A percentile compares a stretch with the other conserved stretches of the same genome.
Conservation (phyloP, 2,329 filamentous ascomycete species). For the Aspergillus fumigatiaffinis region DNA sequence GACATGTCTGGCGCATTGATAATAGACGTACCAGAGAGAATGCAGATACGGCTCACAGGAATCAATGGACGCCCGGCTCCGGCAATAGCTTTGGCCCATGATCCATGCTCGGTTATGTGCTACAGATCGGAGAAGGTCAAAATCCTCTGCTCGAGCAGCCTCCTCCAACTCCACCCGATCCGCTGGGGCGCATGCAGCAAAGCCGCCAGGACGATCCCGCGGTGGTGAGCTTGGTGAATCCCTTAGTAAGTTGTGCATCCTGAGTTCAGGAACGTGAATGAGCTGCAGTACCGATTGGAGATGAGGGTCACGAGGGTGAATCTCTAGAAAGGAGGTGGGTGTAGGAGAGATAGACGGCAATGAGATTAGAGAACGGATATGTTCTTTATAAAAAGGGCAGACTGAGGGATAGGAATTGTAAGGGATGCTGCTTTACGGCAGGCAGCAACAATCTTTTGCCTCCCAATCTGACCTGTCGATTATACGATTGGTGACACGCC, state of each 20-base stretch:
- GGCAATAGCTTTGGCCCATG: neutral
- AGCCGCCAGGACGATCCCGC: neutral
- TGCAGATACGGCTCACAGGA: conserved; percentile 4
- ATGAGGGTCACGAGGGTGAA: neutral
- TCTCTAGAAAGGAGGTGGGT: neutral
- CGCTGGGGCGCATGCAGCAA: neutral
- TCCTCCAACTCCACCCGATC: neutral
- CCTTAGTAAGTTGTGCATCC: neutral
- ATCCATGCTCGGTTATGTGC: conserved; percentile 1
- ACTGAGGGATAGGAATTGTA: neutral
- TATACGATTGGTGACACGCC: neutral
- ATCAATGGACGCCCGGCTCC: neutral
- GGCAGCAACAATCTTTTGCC: neutral
- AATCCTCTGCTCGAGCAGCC: conserved; percentile 1
- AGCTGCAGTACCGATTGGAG: neutral
- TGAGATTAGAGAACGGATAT: neutral
- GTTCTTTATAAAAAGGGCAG: neutral
- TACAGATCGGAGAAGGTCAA: conserved; percentile 2
- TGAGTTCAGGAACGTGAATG: neutral
- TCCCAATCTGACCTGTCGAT: neutral
- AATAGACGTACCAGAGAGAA: conserved; percentile 22
- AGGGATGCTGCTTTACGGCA: neutral
- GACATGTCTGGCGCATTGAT: conserved; percentile 13
- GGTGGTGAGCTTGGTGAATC: neutral
- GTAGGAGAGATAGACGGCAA: neutral